Evolutionary conservation across 495 filamentous ascomycete species (phyloP).

Genomic region (Friedmanniomyces simplex): DNA sequence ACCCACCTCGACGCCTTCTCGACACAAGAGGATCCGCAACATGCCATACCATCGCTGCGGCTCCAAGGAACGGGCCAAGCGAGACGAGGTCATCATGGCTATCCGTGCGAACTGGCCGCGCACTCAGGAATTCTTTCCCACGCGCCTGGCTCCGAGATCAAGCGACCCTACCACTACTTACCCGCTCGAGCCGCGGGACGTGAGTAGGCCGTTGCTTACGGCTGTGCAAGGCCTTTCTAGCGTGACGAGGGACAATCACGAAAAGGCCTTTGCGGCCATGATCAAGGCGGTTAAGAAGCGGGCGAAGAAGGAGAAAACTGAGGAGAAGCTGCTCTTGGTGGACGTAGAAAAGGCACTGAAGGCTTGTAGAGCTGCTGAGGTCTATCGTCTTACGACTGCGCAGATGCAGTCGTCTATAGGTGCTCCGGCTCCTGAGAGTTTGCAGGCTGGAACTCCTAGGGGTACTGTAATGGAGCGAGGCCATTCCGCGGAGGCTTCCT

Average conservation of each 20-base stretch:
- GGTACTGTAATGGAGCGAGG: too few relatives aligned
- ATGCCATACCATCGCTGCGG: not conserved
- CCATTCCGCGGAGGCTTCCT: too few relatives aligned
- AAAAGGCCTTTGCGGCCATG: not conserved
- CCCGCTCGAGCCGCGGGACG: not conserved
- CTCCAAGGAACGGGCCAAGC: not conserved
- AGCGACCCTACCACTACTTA: not conserved
- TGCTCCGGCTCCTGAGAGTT: too few relatives aligned
- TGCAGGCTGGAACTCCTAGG: too few relatives aligned
- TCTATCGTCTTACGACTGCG: too few relatives aligned
- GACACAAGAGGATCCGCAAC: not conserved
- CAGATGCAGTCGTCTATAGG: too few relatives aligned
- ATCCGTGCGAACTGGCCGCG: not conserved
- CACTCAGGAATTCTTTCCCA: not conserved
- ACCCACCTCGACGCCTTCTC: not conserved
- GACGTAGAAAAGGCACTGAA: not conserved
- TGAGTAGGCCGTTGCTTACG: not conserved
- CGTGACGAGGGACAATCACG: not conserved
- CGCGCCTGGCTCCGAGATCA: not conserved
- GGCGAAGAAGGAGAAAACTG: not conserved
- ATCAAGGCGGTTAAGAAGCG: not conserved
- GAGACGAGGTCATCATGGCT: not conserved
- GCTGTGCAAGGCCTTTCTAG: not conserved
- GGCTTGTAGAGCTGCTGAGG: too few relatives aligned
- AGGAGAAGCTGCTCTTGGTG: not conserved